Evolutionary conservation across 257 asterid genomes (phyloP).

Genomic region (Plectranthus barbatus): DNA sequence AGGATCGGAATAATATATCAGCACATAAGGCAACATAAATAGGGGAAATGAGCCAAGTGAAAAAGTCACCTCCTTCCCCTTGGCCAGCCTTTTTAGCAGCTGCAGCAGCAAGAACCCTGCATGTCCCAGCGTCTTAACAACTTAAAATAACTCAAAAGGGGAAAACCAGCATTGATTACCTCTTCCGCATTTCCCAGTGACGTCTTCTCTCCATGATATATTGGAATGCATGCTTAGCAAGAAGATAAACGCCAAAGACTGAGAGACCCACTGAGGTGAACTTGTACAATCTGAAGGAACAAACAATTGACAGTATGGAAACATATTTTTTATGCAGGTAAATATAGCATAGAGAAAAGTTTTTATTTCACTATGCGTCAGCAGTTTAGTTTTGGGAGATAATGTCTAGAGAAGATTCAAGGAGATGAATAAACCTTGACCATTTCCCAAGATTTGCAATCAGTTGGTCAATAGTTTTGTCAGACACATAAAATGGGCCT

Average conservation of each 20-base stretch:
- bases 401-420: background rate
- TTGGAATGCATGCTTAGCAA: conserved; percentile 62
- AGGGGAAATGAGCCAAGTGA: background rate
- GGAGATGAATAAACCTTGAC: conserved; percentile 61
- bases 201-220: conserved; percentile 82
- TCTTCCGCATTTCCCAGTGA: conserved; percentile 76
- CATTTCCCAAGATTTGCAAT: conserved; percentile 90
- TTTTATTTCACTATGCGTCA: background rate
- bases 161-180: conserved; percentile 29
- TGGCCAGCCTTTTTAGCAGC: conserved; percentile 76
- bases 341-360: background rate
- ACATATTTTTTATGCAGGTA: background rate
- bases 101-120: conserved; percentile 87
- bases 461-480: conserved; percentile 50
- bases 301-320: background rate
- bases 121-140: conserved; percentile 11
- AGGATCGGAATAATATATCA: background rate
- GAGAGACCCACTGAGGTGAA: conserved; percentile 80
- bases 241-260: conserved; percentile 68
- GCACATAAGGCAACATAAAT: background rate
- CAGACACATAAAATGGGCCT: conserved; percentile 94
- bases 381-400: background rate
- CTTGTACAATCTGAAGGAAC: conserved; percentile 74
- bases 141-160: background rate
- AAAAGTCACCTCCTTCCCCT: conserved; percentile 52